Conservation (phyloP, 495 filamentous ascomycete species). For the Clohesyomyces aquaticus region DNA sequence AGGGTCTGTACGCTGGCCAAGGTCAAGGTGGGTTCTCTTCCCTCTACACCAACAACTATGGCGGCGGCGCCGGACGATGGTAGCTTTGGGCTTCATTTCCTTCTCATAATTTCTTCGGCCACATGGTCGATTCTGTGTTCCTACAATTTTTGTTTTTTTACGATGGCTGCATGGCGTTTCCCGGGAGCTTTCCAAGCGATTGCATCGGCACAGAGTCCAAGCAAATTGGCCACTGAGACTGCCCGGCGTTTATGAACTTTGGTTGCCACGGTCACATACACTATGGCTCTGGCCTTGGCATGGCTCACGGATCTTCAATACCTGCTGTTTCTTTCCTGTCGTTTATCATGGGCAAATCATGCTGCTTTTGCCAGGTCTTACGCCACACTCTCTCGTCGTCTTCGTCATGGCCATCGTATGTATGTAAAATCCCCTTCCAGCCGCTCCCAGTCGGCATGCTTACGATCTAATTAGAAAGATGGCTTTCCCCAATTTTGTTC, state of each 20-base stretch:
- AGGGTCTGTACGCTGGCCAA: constrained; percentile 88
- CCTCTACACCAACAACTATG: constrained; percentile 53
- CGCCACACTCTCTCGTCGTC: constrained; percentile 40
- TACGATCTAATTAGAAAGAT: constrained; percentile 42
- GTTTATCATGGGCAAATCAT: constrained; percentile 27
- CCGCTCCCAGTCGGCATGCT: constrained; percentile 41
- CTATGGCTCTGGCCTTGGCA: constrained; percentile 26
- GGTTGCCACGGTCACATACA: constrained; percentile 23
- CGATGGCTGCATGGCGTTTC: constrained; percentile 41
- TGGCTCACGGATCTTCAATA: constrained; percentile 34
- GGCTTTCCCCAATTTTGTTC: constrained; percentile 31
- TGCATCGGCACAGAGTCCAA: constrained; percentile 41
- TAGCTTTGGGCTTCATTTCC: constrained; percentile 47
- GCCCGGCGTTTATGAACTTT: constrained; percentile 38
- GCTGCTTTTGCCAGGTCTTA: constrained; percentile 36
- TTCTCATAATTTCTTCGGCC: constrained; percentile 24
- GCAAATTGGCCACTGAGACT: constrained; percentile 27
- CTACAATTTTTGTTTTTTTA: constrained; percentile 21
- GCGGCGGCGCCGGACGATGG: constrained; percentile 73
- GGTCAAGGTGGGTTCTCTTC: constrained; percentile 98
- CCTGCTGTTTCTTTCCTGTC: constrained; percentile 29
- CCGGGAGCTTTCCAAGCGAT: constrained; percentile 26
- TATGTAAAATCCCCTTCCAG: constrained; percentile 48
- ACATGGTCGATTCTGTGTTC: constrained; percentile 25
- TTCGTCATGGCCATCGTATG: constrained; percentile 47